Conservation (phyloP, 495 filamentous ascomycete genomes). For the Tirmania nivea region DNA sequence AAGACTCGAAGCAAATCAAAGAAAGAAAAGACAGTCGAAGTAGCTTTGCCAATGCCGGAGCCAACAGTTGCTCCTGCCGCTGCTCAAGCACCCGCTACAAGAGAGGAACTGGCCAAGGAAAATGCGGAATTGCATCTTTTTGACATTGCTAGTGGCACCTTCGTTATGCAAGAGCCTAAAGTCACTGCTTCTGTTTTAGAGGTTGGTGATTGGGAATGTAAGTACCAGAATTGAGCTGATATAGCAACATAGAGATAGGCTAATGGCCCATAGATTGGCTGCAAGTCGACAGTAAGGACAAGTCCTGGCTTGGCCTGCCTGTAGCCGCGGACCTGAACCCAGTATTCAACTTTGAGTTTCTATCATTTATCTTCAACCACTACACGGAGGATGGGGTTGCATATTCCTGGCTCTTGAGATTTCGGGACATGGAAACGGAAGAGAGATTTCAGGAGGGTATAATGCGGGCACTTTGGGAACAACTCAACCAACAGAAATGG, state of each 20-base stretch:
- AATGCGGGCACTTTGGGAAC: conserved; percentile 92
- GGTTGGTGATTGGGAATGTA: conserved; percentile 65
- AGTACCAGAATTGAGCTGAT: conserved; percentile 1
- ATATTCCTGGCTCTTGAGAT: conserved; percentile 87
- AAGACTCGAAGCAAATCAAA: conserved; percentile 13
- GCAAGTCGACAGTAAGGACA: conserved; percentile 54
- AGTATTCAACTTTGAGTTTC: conserved; percentile 94
- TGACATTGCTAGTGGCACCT: conserved; percentile 64
- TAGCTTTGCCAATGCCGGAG: conserved; percentile 11
- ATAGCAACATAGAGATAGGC: not conserved
- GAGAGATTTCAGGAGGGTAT: conserved; percentile 84
- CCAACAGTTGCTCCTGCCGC: conserved; percentile 36
- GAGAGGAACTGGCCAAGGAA: conserved; percentile 54
- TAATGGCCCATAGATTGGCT: conserved; percentile 41
- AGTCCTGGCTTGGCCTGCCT: conserved; percentile 72
- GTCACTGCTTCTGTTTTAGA: conserved; percentile 67
- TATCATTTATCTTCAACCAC: conserved; percentile 98
- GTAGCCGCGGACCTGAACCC: conserved; percentile 83
- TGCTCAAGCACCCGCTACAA: conserved; percentile 40
- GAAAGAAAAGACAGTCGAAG: conserved; percentile 13
- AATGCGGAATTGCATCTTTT: conserved; percentile 77
- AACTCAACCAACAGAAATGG: conserved; percentile 90
- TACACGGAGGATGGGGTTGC: conserved; percentile 72
- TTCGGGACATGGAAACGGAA: conserved; percentile 57
- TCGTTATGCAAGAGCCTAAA: conserved; percentile 54